Base-by-base conservation (phyloP, 129 eudicot genomes). In the Silybum marianum region DNA sequence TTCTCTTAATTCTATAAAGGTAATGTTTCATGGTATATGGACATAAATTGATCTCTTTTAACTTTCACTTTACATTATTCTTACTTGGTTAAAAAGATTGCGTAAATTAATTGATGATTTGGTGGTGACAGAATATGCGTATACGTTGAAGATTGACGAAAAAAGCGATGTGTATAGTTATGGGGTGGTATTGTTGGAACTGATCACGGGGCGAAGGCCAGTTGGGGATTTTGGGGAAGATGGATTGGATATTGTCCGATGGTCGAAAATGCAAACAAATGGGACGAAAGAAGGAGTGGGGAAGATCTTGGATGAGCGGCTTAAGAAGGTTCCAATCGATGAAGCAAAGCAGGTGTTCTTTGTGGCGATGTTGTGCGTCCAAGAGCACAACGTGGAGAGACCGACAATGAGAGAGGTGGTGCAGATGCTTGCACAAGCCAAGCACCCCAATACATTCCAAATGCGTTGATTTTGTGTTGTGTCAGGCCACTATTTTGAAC, bases 371-470 rank as follows among this genome's bases (percentile, higher is more conserved):
- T 80, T 91, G 77, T 91, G 97, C n/a, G 92, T 88, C 36, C 89
- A 91, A 88, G 97, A 91, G 34, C 92, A 86, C 79, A 86, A 89
- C 25, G 86, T 89, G 2, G 90, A 89, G 79, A 85, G 97, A 34
- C 97, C 97, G 3, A 89, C 93, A 28, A 91, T 91, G 97, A 83
- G 93, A 77, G 97, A 91, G 82, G 97, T 89, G 60, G 97, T 89
- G 60, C 93, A 89, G 21, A 91, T 91, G 90, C 97, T 91, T 77
- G 87, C 86, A 66, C 92, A 90, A 86, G 95, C 95, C 42, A 90
- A 86, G 78, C 90, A 88, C 24, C 92, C 95, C n/a, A 88, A 88
- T 71, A 78, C 95, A 25, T 90, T 88, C 69, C 88, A 88, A 22
- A 86, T 86, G 75, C 88, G 86, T 63, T 90, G 60, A 78, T 67